Conservation (phyloP, 139 green algal species). For the Chlorella sp. region DNA sequence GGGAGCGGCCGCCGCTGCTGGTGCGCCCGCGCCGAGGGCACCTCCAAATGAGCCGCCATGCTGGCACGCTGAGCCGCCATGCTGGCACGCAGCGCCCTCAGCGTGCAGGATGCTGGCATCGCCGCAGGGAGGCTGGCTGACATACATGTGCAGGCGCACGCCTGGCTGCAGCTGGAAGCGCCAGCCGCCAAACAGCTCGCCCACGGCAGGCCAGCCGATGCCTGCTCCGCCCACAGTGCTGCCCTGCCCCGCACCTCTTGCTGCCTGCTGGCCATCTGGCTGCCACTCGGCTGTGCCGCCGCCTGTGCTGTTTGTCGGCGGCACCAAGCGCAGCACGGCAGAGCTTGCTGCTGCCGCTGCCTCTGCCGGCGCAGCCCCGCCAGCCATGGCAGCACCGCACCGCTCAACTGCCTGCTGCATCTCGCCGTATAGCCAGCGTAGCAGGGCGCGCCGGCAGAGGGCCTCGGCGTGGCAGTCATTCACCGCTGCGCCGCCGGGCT, state of each 20-base stretch:
- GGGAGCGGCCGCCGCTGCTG: neutral
- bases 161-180: constrained; percentile 55
- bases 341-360: neutral
- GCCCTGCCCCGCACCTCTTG: too few species aligned
- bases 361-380: neutral
- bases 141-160: constrained; percentile 77
- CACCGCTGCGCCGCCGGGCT: constrained; percentile 45
- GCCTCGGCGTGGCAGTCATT: constrained; percentile 88
- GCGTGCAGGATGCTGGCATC: constrained; percentile 76
- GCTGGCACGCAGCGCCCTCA: neutral
- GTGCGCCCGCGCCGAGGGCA: neutral
- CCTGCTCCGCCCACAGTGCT: neutral
- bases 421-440: constrained; percentile 75
- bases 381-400: neutral
- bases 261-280: too few species aligned
- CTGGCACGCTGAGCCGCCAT: neutral
- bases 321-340: constrained; percentile 10
- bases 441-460: constrained; percentile 67
- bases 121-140: constrained; percentile 86
- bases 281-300: neutral
- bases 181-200: constrained; percentile 4
- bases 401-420: constrained; percentile 10
- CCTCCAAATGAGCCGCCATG: too few species aligned
- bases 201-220: too few species aligned
- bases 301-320: neutral